Percentiles rank a stretch among this genome's conserved stretches.
These are phyloP conservation scores for Daedaleopsis sinensis DNA, from an alignment of 768 basidiomycete genomes.

Conservation along the genomic window DNA sequence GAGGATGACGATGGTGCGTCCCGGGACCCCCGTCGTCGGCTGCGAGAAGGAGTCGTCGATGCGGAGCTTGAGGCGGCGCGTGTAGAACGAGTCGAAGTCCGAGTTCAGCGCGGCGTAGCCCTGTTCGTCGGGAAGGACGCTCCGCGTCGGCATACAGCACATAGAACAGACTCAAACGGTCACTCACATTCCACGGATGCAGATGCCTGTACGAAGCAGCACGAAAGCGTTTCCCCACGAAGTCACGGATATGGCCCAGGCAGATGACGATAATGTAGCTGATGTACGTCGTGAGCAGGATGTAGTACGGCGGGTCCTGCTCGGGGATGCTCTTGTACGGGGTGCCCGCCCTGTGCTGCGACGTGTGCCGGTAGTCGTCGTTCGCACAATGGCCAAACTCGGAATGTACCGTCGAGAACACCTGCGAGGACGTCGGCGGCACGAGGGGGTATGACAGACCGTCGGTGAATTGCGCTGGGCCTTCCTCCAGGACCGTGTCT, in stretches of 20 bases:
- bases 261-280: constrained; percentile 92
- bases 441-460: constrained; percentile 60
- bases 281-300: constrained; percentile 89
- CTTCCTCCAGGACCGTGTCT: constrained; percentile 63
- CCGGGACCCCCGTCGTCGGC: constrained; percentile 93
- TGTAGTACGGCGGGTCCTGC: constrained; percentile 90
- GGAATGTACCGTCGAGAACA: constrained; percentile 78
- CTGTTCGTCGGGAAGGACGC: constrained; percentile 41
- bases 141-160: constrained; percentile 12
- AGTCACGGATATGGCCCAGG: constrained; percentile 93
- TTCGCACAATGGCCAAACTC: constrained; percentile 94
- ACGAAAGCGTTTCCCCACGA: constrained; percentile 84
- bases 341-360: constrained; percentile 56
- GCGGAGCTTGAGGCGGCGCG: constrained; percentile 89
- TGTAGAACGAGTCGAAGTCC: constrained; percentile 99
- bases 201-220: constrained; percentile 77
- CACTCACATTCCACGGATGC: constrained; percentile 78
- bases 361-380: constrained; percentile 69
- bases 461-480: constrained; percentile 38
- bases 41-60: constrained; percentile 96
- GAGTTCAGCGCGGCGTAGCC: constrained; percentile 97
- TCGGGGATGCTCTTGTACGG: constrained; percentile 59
- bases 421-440: constrained; percentile 83
- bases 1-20: constrained; percentile 84
- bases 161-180: background rate